These are phyloP conservation scores for Aspergillus novofumigatus DNA, from an alignment of 2,329 filamentous ascomycete genomes.

Conservation along the genomic window DNA sequence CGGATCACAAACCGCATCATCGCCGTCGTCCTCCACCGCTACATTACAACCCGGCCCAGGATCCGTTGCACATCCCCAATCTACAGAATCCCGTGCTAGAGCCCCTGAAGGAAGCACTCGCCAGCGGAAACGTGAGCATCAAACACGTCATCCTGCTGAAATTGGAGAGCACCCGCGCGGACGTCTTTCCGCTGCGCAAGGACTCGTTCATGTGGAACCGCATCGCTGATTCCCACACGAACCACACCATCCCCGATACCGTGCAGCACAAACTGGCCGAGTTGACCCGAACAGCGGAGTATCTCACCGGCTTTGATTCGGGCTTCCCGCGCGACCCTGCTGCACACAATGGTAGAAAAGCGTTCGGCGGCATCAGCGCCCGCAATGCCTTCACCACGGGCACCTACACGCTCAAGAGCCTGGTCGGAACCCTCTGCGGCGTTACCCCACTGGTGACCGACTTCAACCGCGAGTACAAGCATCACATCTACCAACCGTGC, in stretches of 20 bases:
- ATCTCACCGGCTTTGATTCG: conserved; percentile 23
- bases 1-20: neutral
- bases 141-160: conserved; percentile 44
- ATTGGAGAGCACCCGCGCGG: conserved; percentile 45
- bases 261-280: conserved; percentile 23
- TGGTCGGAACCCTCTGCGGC: conserved; percentile 42
- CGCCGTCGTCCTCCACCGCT: neutral
- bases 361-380: conserved; percentile 41
- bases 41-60: conserved; percentile 34
- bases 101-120: conserved; percentile 24
- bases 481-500: conserved; percentile 46
- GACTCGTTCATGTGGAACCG: conserved; percentile 32
- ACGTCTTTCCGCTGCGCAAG: conserved; percentile 44
- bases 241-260: conserved; percentile 31
- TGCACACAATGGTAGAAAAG: conserved; percentile 13
- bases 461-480: conserved; percentile 40
- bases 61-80: conserved; percentile 43
- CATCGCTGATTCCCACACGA: conserved; percentile 36
- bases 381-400: conserved; percentile 40
- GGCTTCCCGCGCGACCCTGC: conserved; percentile 23
- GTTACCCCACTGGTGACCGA: conserved; percentile 41
- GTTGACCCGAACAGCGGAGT: conserved; percentile 27
- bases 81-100: conserved; percentile 25
- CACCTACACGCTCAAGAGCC: conserved; percentile 45
- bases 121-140: conserved; percentile 30